Evolutionary conservation across 176 grass and related monocot species (phyloP).

Genomic region (Oryza meridionalis): DNA sequence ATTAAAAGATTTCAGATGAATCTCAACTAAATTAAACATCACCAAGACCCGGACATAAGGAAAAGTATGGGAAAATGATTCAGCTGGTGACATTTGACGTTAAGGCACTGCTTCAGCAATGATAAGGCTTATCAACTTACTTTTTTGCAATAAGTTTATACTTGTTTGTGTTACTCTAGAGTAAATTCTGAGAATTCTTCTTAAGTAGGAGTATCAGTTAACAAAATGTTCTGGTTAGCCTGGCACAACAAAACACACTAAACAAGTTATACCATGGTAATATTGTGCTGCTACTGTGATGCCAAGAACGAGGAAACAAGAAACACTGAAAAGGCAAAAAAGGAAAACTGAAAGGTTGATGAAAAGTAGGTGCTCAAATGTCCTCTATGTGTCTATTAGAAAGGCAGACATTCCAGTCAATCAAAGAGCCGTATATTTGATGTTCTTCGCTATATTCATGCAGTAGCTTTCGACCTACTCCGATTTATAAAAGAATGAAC

Average conservation of each 20-base stretch:
- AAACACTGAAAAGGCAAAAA: neutral
- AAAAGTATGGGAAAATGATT: neutral
- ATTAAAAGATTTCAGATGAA: neutral
- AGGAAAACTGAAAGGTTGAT: neutral
- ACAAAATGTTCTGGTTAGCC: slow-evolving; percentile 1
- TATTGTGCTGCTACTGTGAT: neutral
- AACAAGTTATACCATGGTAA: neutral
- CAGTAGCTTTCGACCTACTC: slow-evolving; percentile 6
- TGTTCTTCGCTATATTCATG: slow-evolving; percentile 3
- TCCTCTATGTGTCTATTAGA: slow-evolving; percentile 1
- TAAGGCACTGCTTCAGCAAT: neutral
- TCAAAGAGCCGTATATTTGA: neutral
- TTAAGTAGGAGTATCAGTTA: neutral
- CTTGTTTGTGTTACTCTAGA: neutral
- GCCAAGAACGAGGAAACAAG: neutral
- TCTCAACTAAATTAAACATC: slow-evolving; percentile 22
- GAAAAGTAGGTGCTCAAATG: neutral
- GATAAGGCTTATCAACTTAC: neutral
- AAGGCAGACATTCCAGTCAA: slow-evolving; percentile 31
- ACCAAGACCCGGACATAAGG: neutral
- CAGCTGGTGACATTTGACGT: slow-evolving; percentile 2
- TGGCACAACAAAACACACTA: neutral
- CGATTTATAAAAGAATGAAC: slow-evolving; percentile 17
- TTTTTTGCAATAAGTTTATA: neutral
- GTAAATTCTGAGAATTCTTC: neutral